These are phyloP conservation scores for Apiotrichum montevideense DNA, from an alignment of 1,284 basidiomycete species.

Conservation along the genomic window DNA sequence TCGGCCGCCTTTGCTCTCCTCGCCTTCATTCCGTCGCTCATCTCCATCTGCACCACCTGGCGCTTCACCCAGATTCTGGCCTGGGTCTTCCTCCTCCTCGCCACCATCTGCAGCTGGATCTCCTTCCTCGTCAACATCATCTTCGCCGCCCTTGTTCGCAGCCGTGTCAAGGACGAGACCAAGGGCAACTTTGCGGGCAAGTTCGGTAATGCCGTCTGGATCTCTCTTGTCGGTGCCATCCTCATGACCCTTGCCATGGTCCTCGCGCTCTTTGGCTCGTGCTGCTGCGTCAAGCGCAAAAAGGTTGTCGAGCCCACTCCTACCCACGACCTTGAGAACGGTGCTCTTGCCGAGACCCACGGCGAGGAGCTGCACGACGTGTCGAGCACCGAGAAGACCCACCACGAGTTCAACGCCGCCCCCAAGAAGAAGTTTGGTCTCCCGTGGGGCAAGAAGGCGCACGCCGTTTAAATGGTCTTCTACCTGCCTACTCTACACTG, in stretches of 20 bases:
- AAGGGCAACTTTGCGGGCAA: constrained; percentile 1
- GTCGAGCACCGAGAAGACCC: neutral
- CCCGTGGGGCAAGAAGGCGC: constrained; percentile 1
- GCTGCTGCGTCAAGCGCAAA: constrained; percentile 10
- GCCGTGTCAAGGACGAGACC: constrained; percentile 4
- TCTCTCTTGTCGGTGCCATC: constrained; percentile 9
- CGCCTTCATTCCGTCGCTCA: constrained; percentile 7
- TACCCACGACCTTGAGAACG: constrained; percentile 6
- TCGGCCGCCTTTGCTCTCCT: constrained; percentile 4
- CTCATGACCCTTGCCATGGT: constrained; percentile 7
- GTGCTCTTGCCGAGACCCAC: neutral
- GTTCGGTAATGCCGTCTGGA: constrained; percentile 8
- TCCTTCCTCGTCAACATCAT: constrained; percentile 9
- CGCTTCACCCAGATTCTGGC: constrained; percentile 5
- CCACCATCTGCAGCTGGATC: constrained; percentile 5
- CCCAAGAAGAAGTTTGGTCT: neutral
- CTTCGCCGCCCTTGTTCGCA: constrained; percentile 3
- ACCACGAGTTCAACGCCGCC: neutral
- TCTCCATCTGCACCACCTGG: constrained; percentile 6
- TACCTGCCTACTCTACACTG: neutral
- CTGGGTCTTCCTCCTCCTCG: constrained; percentile 6
- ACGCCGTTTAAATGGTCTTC: neutral
- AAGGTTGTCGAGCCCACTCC: neutral
- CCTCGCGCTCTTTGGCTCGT: constrained; percentile 8
- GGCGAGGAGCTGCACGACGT: neutral